A percentile compares a stretch with the other conserved stretches of the same genome.
phyloP scores from a whole-genome alignment of 306 rosid genomes.

The Medicago ruthenica region DNA sequence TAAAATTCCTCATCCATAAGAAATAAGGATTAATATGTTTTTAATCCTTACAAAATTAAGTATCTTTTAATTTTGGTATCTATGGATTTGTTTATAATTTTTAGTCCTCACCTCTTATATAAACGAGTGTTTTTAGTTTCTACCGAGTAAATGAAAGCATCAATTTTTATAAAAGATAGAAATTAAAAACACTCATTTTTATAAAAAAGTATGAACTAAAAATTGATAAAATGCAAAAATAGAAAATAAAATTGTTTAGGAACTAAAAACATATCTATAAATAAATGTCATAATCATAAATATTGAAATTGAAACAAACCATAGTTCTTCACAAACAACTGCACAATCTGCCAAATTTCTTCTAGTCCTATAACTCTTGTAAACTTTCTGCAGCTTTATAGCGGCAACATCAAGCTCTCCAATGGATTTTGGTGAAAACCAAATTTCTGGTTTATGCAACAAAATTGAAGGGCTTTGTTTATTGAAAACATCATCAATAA shows the following conservation, averaged over 20 bases:
- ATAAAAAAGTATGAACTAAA: too few species aligned
- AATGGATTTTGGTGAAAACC: slow-evolving; percentile 45
- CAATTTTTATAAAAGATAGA: neutral
- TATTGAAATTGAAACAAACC: slow-evolving; percentile 53
- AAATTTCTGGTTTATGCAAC: slow-evolving; percentile 38
- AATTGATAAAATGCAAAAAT: neutral
- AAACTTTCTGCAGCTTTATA: slow-evolving; percentile 76
- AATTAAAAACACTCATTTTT: too few species aligned
- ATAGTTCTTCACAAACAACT: slow-evolving; percentile 81
- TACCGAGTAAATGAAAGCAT: accelerated
- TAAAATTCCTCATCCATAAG: neutral
- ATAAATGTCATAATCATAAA: neutral
- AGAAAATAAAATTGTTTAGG: too few species aligned
- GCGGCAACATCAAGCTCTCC: slow-evolving; percentile 69
- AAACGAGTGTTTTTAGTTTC: neutral
- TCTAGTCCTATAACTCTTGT: slow-evolving; percentile 79
- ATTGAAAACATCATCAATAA: slow-evolving; percentile 30
- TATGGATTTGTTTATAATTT: too few species aligned
- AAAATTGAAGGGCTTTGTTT: slow-evolving; percentile 27
- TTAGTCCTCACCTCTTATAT: neutral
- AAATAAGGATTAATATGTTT: too few species aligned
- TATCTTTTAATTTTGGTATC: too few species aligned
- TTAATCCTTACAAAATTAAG: neutral
- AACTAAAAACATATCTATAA: neutral
- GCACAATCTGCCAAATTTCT: slow-evolving; percentile 90